Percentiles rank a stretch among this genome's conserved stretches.
These are phyloP conservation scores for Ceratocystis eucalypticola DNA, from an alignment of 2,329 filamentous ascomycete genomes.

Conservation along the genomic window DNA sequence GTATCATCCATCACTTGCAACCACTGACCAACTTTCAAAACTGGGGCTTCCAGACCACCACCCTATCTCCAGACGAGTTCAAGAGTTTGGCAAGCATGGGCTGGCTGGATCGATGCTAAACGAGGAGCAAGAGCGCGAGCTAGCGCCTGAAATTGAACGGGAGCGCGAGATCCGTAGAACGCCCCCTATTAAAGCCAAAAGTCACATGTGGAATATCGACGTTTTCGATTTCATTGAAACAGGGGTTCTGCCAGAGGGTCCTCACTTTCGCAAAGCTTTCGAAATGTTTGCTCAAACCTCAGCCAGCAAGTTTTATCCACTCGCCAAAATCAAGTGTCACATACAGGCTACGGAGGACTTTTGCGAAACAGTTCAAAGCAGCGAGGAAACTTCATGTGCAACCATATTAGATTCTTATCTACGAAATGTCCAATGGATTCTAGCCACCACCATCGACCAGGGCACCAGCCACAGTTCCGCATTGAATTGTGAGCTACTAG, in stretches of 20 bases:
- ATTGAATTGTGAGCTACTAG: constrained; percentile 27
- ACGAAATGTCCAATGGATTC: constrained; percentile 41
- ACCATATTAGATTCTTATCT: constrained; percentile 33
- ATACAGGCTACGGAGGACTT: constrained; percentile 41
- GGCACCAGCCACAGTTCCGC: background rate
- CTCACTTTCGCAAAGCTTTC: constrained; percentile 37
- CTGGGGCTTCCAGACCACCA: background rate
- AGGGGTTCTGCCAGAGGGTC: constrained; percentile 26
- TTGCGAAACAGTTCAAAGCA: constrained; percentile 29
- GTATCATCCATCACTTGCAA: constrained; percentile 32
- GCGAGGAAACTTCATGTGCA: too few relatives aligned
- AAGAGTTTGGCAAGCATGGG: background rate
- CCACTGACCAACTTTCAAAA: too few relatives aligned
- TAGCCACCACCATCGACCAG: constrained; percentile 22
- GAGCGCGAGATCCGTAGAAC: constrained; percentile 44
- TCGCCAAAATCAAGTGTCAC: constrained; percentile 27
- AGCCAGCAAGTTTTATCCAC: background rate
- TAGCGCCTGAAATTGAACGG: constrained; percentile 49
- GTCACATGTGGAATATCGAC: constrained; percentile 33
- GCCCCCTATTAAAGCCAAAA: constrained; percentile 26
- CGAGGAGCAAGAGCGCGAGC: constrained; percentile 57
- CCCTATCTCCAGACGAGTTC: constrained; percentile 4
- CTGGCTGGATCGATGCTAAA: constrained; percentile 29
- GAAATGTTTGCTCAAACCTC: constrained; percentile 18
- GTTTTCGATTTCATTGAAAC: constrained; percentile 30